Evolutionary conservation across 441 rosid genomes (phyloP).

Genomic region (Francoa sonchifolia): DNA sequence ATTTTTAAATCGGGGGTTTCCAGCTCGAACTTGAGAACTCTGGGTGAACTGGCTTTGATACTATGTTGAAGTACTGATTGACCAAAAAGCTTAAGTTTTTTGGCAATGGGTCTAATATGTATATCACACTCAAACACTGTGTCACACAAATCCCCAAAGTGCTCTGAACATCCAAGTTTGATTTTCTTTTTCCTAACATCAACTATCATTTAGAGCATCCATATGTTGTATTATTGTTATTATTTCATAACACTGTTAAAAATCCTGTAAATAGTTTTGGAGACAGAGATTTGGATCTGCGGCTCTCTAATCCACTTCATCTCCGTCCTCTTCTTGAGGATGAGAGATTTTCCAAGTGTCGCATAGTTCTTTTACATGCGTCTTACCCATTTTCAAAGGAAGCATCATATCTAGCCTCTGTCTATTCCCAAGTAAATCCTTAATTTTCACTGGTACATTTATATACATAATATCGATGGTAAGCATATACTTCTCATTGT

Average conservation of each 20-base stretch:
- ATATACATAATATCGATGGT: background rate
- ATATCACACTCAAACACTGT: too few species aligned
- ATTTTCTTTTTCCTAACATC: slow-evolving; percentile 9
- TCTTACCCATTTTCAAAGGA: slow-evolving; percentile 93
- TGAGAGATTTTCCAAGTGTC: slow-evolving; percentile 57
- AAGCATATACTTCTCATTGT: slow-evolving; percentile 10
- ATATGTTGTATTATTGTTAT: background rate
- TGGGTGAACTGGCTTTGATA: too few species aligned
- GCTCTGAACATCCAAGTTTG: slow-evolving; percentile 7
- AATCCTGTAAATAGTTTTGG: slow-evolving; percentile 50
- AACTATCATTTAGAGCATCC: slow-evolving; percentile 1
- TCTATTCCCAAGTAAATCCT: slow-evolving; percentile 56
- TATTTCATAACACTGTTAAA: slow-evolving; percentile 6
- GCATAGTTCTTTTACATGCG: slow-evolving; percentile 82
- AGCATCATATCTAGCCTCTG: slow-evolving; percentile 82
- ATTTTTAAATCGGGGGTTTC: too few species aligned
- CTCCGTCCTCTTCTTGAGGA: slow-evolving; percentile 71
- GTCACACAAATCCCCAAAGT: too few species aligned
- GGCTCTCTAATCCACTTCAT: slow-evolving; percentile 80
- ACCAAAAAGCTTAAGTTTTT: too few species aligned
- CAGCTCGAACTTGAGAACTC: too few species aligned
- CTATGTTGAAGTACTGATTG: too few species aligned
- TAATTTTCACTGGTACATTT: slow-evolving; percentile 1
- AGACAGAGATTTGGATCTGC: slow-evolving; percentile 86
- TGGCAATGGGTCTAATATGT: too few species aligned